These are phyloP conservation scores for Gentiana straminea DNA, from an alignment of 257 asterid species.

Conservation along the genomic window DNA sequence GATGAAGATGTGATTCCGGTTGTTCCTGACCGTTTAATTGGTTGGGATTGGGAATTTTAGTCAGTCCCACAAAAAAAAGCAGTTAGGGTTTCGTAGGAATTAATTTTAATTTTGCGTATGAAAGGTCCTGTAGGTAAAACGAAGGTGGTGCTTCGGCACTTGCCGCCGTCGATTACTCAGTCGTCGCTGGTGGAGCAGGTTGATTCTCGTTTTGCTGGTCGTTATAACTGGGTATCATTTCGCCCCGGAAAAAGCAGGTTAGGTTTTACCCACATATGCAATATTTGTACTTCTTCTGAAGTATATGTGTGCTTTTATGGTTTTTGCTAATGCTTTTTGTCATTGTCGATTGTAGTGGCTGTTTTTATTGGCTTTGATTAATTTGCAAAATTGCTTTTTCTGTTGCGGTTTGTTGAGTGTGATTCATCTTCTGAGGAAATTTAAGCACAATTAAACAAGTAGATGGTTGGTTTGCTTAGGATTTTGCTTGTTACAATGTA, in stretches of 20 bases:
- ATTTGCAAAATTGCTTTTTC: no score
- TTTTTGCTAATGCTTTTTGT: not conserved
- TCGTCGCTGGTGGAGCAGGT: slow-evolving; percentile 78
- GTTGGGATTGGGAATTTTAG: slow-evolving; percentile 1
- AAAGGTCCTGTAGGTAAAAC: slow-evolving; percentile 93
- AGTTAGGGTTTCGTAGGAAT: slow-evolving; percentile 44
- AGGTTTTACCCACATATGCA: slow-evolving; percentile 12
- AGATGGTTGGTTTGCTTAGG: no score
- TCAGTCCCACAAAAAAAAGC: not conserved
- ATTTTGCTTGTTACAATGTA: no score
- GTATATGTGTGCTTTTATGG: not conserved
- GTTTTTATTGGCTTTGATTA: not conserved
- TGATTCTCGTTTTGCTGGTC: slow-evolving; percentile 77
- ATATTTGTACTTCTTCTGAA: no score
- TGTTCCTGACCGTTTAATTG: slow-evolving; percentile 23
- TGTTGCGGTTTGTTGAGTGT: no score
- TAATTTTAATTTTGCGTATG: slow-evolving; percentile 38
- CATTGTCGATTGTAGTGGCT: not conserved
- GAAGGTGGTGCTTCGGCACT: slow-evolving; percentile 98
- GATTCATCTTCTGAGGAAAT: no score
- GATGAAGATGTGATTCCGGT: slow-evolving; percentile 40
- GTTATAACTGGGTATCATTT: slow-evolving; percentile 65
- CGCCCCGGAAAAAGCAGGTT: slow-evolving; percentile 81
- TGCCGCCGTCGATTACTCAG: slow-evolving; percentile 94
- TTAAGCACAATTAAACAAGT: no score